Base-by-base conservation (phyloP, 768 basidiomycete species). In the Trametes meyenii region DNA sequence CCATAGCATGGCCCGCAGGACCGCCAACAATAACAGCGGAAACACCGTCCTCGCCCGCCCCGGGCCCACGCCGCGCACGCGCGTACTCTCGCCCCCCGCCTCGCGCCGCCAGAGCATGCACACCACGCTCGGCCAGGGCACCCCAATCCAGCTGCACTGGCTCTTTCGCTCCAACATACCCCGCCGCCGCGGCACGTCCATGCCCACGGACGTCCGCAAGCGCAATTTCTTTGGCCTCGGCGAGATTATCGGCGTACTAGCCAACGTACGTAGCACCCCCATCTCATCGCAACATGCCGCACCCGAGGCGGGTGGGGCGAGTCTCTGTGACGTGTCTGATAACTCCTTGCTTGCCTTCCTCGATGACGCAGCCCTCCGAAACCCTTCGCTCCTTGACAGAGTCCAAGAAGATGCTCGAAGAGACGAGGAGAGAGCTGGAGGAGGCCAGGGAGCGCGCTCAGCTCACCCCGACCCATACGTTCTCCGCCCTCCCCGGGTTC, bases 331-430 rank as follows among this genome's bases (percentile, higher is more conserved):
- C 57, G 64, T 63, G 49, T 54, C 64, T 59, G 56, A 61, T 58
- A 26, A 7, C 33, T n/a, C 42, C 42, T 50, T 43, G 39, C 50
- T 55, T 44, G 45, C 33, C 40, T 53, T 44, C 65, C 65, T 60
- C 51, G 49, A 61, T 44, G 58, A 62, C 50, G 23, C 70, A 93
- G 90, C 92, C 92, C 2, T 85, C 85, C 61, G 86, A 90, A 65
- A 90, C 90, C 2, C 82, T 92, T 1, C 85, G 90, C 26, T 90
- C 88, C 8, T 81, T 94, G 40, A 86, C 88, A 1, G 92, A 94
- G 70, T 90, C 90, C 3, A 86, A 81, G 63, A 83, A 81, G 52
- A 79, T 90, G 53, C 77, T 94, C 1, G 90, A 92, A 17, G 91
- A 94, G 67, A 88, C 90, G 43, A 83, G 88, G 19, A 80, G 83